Evolutionary conservation across 768 basidiomycete genomes (phyloP).

Genomic region (Phaeotremella skinneri): DNA sequence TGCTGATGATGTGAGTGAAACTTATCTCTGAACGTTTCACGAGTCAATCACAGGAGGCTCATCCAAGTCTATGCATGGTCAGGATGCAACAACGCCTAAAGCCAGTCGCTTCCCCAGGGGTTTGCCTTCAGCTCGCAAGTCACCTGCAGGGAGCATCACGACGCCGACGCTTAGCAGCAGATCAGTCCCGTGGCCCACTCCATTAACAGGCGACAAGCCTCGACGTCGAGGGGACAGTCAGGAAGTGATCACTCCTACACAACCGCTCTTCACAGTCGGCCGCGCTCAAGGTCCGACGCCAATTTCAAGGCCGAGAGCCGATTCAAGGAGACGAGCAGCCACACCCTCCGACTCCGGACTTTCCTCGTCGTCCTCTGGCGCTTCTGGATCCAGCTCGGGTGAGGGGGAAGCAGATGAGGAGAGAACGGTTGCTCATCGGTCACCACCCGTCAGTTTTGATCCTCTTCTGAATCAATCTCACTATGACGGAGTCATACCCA

Average conservation of each 20-base stretch:
- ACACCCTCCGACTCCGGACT: neutral
- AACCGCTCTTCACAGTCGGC: no score
- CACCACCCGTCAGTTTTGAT: slow-evolving; percentile 7
- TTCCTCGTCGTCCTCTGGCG: neutral
- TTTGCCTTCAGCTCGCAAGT: neutral
- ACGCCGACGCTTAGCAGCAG: neutral
- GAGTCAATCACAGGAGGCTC: neutral
- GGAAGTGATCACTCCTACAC: no score
- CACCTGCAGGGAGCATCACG: neutral
- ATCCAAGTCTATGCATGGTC: neutral
- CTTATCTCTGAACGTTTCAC: neutral
- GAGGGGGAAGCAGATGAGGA: slow-evolving; percentile 14
- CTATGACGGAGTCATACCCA: neutral
- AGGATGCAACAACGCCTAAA: slow-evolving; percentile 3
- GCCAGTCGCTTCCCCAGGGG: neutral
- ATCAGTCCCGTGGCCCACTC: neutral
- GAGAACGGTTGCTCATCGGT: neutral
- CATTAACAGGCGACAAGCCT: neutral
- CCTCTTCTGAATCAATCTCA: neutral
- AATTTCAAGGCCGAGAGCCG: neutral
- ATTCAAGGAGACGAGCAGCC: neutral
- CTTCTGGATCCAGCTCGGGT: neutral
- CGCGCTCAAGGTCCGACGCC: no score
- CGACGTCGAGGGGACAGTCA: no score
- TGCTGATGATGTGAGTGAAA: neutral